phyloP scores from a whole-genome alignment of 352 stramenopile genomes.

The Plasmopara muralis region DNA sequence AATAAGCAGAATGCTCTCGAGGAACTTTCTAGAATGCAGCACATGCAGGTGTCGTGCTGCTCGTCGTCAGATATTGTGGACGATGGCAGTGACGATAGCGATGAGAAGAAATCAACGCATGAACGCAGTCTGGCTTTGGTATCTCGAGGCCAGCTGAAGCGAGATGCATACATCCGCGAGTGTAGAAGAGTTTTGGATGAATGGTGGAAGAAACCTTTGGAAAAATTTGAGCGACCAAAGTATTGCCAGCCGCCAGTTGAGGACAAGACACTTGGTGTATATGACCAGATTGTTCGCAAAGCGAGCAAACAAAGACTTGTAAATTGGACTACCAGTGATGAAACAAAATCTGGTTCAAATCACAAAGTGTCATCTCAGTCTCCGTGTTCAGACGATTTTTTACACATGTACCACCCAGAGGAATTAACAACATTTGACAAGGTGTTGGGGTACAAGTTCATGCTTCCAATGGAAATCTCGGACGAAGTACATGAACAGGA shows the following conservation, averaged over 20 bases:
- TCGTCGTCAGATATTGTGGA: slow-evolving; percentile 26
- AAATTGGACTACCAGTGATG: slow-evolving; percentile 1
- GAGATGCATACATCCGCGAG: slow-evolving; percentile 71
- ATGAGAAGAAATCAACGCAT: slow-evolving; percentile 25
- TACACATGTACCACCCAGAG: slow-evolving; percentile 81
- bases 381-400: slow-evolving; percentile 61
- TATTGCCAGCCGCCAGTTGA: slow-evolving; percentile 23
- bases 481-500: slow-evolving; percentile 49
- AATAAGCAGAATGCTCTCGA: slow-evolving; percentile 49
- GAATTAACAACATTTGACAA: slow-evolving; percentile 85
- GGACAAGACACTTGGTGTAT: slow-evolving; percentile 19
- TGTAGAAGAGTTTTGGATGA: slow-evolving; percentile 69
- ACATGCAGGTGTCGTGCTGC: slow-evolving; percentile 31
- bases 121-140: slow-evolving; percentile 17
- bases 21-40: slow-evolving; percentile 15
- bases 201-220: slow-evolving; percentile 83
- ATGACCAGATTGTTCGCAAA: slow-evolving; percentile 21
- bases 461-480: slow-evolving; percentile 74
- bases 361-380: slow-evolving; percentile 16
- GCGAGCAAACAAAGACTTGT: slow-evolving; percentile 8
- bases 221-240: slow-evolving; percentile 57
- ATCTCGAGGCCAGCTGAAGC: slow-evolving; percentile 41
- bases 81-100: slow-evolving; percentile 24
- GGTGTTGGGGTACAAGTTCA: slow-evolving; percentile 82
- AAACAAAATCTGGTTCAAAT: slow-evolving; percentile 7